A percentile compares a stretch with the other conserved stretches of the same genome.
phyloP scores from a whole-genome alignment of 345 rosid genomes.

The Conringia planisiliqua region DNA sequence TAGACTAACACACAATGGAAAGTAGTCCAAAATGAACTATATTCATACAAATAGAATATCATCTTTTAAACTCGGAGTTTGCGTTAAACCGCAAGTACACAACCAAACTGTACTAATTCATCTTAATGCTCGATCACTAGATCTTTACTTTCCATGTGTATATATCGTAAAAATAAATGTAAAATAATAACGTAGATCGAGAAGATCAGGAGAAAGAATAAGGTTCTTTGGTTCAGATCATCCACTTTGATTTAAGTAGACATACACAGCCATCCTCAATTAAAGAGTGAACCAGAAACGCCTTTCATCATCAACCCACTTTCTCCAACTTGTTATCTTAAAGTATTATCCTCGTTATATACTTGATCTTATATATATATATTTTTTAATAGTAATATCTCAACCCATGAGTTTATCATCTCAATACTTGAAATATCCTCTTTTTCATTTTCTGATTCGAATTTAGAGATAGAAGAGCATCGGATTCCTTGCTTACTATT shows the following conservation, averaged over 20 bases:
- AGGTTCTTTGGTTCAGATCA: slow-evolving; percentile 5
- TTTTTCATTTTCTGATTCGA: slow-evolving; percentile 7
- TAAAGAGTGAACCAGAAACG: slow-evolving; percentile 18
- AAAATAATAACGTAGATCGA: neutral
- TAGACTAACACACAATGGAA: neutral
- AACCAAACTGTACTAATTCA: neutral
- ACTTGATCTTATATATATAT: neutral
- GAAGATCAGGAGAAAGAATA: slow-evolving; percentile 11
- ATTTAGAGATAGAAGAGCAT: slow-evolving; percentile 14
- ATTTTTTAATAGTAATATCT: neutral
- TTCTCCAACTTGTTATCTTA: slow-evolving; percentile 23
- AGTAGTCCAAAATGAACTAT: neutral
- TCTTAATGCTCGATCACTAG: neutral
- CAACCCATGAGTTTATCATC: slow-evolving; percentile 13
- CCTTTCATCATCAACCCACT: slow-evolving; percentile 22
- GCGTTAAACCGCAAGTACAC: neutral
- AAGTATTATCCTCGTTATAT: neutral
- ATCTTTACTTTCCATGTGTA: neutral
- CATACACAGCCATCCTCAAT: slow-evolving; percentile 6
- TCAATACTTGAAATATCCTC: neutral
- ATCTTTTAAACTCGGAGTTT: neutral
- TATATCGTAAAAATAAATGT: neutral
- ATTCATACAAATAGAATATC: neutral
- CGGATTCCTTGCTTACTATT: slow-evolving; percentile 3
- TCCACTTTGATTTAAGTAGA: slow-evolving; percentile 1